phyloP scores from a whole-genome alignment of 2,329 filamentous ascomycete species.

The Fusarium falciforme region DNA sequence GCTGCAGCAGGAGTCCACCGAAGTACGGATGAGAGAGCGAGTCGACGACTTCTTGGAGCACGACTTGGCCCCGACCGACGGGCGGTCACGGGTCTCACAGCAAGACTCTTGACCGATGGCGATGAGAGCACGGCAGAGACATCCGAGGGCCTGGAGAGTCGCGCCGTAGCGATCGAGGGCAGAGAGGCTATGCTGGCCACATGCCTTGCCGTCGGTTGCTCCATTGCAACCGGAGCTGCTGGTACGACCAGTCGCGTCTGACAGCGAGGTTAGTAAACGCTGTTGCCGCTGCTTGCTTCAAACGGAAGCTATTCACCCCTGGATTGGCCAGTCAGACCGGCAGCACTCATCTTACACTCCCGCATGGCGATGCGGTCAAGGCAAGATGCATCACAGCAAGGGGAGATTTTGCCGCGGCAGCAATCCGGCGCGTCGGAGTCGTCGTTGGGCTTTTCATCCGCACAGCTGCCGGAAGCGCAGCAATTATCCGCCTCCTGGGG shows the following conservation, averaged over 20 bases:
- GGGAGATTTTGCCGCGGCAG: conserved; percentile 54
- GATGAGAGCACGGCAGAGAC: conserved; percentile 64
- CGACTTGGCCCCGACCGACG: conserved; percentile 41
- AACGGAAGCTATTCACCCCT: background rate
- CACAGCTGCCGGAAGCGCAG: background rate
- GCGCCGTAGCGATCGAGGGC: conserved; percentile 54
- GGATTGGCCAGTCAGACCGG: background rate
- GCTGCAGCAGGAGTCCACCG: conserved; percentile 44
- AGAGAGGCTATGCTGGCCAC: conserved; percentile 50
- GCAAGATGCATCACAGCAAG: conserved; percentile 58
- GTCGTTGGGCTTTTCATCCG: background rate
- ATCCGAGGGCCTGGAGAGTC: conserved; percentile 61
- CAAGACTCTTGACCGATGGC: conserved; percentile 64
- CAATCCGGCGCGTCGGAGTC: conserved; percentile 44
- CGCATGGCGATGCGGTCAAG: conserved; percentile 58
- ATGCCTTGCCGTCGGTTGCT: conserved; percentile 47
- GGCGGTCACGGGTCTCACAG: conserved; percentile 50
- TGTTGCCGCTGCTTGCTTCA: background rate
- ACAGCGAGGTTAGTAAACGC: background rate
- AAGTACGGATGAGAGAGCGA: conserved; percentile 29
- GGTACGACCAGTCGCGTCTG: background rate
- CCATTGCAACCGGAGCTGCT: conserved; percentile 21
- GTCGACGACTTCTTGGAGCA: conserved; percentile 38
- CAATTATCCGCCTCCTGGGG: background rate
- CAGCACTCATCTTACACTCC: conserved; percentile 47